Conservation (phyloP, 225 moss, liverwort and hornwort genomes). For the Pseudoscleropodium purum region DNA sequence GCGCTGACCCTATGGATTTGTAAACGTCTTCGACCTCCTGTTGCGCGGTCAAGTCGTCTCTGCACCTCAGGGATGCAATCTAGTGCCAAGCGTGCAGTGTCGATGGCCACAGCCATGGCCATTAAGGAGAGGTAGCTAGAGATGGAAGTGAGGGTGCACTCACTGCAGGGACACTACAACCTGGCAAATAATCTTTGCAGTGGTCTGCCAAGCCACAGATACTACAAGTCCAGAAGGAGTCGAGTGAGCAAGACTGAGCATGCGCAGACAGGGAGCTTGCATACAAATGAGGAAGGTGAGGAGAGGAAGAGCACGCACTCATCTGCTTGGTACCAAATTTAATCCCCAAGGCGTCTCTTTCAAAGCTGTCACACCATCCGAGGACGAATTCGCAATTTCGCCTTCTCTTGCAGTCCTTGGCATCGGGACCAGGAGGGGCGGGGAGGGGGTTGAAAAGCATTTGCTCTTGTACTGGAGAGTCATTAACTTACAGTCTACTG, state of each 20-base stretch:
- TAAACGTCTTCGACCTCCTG: background rate
- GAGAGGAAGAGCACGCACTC: background rate
- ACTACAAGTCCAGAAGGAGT: no score
- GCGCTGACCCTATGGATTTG: background rate
- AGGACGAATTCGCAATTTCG: no score
- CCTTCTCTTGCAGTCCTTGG: no score
- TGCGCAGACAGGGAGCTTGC: background rate
- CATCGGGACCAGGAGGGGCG: no score
- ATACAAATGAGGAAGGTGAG: background rate
- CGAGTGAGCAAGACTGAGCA: background rate
- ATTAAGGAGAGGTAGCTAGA: background rate
- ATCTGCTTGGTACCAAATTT: no score
- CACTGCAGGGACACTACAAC: background rate
- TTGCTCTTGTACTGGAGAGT: no score
- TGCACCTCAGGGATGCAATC: rapidly evolving
- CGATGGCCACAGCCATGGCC: background rate
- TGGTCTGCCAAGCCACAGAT: background rate
- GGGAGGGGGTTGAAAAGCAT: no score
- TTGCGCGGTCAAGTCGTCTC: rapidly evolving
- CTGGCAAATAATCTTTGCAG: background rate
- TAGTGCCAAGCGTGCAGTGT: background rate
- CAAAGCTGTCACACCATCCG: no score
- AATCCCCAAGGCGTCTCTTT: no score
- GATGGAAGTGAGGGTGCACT: background rate
- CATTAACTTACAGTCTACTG: no score